Percentiles rank a stretch among this genome's conserved stretches.
Evolutionary conservation across 257 asterid species (phyloP).

Genomic region (Primulina tabacum): DNA sequence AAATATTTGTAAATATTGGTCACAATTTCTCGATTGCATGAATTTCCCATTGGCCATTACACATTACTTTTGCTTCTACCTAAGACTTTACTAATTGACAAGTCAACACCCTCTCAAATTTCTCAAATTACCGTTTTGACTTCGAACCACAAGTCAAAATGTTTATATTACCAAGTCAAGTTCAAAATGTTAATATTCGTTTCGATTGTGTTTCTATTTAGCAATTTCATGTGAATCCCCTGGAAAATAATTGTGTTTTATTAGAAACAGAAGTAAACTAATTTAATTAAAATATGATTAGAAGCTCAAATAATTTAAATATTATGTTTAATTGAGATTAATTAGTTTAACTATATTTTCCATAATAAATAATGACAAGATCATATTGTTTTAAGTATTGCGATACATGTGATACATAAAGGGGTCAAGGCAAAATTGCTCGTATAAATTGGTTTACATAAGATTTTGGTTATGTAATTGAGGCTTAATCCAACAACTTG

Average conservation of each 20-base stretch:
- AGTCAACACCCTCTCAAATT: background rate
- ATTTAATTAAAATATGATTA: too few species aligned
- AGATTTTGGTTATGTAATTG: too few species aligned
- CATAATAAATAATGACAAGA: too few species aligned
- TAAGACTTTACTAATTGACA: background rate
- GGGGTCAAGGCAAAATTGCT: too few species aligned
- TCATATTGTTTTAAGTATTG: too few species aligned
- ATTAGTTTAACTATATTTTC: too few species aligned
- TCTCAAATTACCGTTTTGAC: background rate
- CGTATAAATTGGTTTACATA: too few species aligned
- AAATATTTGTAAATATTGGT: background rate
- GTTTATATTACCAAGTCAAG: conserved; percentile 7
- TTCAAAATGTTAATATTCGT: too few species aligned
- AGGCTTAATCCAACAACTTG: too few species aligned
- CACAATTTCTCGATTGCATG: background rate
- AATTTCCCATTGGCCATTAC: background rate
- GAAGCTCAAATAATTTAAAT: background rate
- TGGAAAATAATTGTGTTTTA: background rate
- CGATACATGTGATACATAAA: too few species aligned
- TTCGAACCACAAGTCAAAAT: conserved; percentile 7
- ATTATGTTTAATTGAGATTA: too few species aligned
- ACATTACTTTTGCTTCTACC: background rate
- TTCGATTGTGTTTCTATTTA: background rate
- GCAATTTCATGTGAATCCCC: background rate
- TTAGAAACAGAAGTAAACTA: background rate